phyloP scores from a whole-genome alignment of 2,329 filamentous ascomycete genomes.

The Penicillium rolfsii region DNA sequence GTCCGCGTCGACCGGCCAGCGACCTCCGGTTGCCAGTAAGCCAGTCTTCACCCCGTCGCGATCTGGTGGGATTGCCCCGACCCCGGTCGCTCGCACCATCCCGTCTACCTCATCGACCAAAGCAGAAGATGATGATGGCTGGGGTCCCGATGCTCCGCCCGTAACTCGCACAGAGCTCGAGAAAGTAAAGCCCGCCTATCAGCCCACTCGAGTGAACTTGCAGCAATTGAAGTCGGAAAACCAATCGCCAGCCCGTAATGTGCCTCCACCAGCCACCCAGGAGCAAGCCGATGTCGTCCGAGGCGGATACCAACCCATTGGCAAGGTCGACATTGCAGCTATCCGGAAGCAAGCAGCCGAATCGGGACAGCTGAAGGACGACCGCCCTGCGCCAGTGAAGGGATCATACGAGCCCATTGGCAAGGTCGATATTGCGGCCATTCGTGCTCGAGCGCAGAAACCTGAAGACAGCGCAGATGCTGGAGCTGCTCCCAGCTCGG shows the following conservation, averaged over 20 bases:
- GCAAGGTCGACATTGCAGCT: conserved; percentile 95
- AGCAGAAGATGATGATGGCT: conserved; percentile 85
- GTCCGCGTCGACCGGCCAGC: conserved; percentile 57
- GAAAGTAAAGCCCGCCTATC: conserved; percentile 90
- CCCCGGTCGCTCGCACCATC: conserved; percentile 61
- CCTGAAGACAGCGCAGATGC: conserved; percentile 52
- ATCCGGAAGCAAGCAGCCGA: conserved; percentile 75
- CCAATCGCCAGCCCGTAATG: conserved; percentile 57
- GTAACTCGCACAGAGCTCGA: conserved; percentile 84
- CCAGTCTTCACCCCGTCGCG: conserved; percentile 84
- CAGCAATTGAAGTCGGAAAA: conserved; percentile 77
- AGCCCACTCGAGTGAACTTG: conserved; percentile 94
- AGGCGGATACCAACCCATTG: conserved; percentile 89
- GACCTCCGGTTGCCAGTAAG: conserved; percentile 78
- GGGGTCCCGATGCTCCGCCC: conserved; percentile 92
- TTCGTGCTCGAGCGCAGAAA: conserved; percentile 79
- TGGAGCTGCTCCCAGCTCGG: conserved; percentile 32
- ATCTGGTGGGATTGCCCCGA: conserved; percentile 62
- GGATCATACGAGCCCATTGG: conserved; percentile 93
- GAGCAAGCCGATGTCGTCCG: conserved; percentile 68
- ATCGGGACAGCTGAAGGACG: conserved; percentile 61
- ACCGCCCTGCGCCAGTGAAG: conserved; percentile 82
- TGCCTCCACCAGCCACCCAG: conserved; percentile 53
- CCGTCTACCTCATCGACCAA: conserved; percentile 55
- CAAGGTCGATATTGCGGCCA: conserved; percentile 95